Conservation (phyloP, 352 stramenopile genomes). For the Phytophthora hibernalis region DNA sequence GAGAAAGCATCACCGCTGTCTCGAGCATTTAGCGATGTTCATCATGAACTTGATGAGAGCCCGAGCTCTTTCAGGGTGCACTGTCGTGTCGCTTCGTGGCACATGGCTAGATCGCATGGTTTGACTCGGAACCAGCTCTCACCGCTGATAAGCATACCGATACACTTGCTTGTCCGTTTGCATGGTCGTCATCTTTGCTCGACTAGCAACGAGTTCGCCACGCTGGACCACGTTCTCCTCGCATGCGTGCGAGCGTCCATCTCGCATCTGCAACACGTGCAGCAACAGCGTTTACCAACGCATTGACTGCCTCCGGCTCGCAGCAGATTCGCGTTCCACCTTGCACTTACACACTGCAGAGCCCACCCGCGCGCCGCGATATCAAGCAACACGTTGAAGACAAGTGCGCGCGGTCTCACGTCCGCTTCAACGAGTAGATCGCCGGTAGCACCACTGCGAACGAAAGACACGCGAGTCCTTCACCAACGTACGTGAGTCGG, state of each 20-base stretch:
- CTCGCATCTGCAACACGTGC: neutral
- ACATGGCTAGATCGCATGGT: conserved; percentile 6
- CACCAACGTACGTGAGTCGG: neutral
- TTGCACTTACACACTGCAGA: conserved; percentile 9
- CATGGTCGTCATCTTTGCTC: neutral
- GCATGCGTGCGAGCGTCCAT: neutral
- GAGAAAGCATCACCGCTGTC: too few species aligned
- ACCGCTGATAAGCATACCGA: neutral
- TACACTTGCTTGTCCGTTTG: neutral
- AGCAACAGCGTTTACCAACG: neutral
- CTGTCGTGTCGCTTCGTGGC: neutral
- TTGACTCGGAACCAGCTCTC: neutral
- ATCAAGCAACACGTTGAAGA: neutral
- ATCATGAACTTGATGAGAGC: neutral
- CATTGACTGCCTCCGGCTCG: conserved; percentile 1
- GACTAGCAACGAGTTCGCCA: neutral
- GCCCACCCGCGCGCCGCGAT: neutral
- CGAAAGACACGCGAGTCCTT: neutral
- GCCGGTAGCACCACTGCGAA: neutral
- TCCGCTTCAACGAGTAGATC: conserved; percentile 1
- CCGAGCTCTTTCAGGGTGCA: neutral
- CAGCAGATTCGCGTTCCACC: conserved; percentile 3
- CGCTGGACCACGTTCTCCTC: neutral
- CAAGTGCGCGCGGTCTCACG: neutral
- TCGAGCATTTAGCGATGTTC: too few species aligned